A percentile compares a stretch with the other conserved stretches of the same genome.
These are phyloP conservation scores for Thermothelomyces thermophilus DNA, from an alignment of 2,329 filamentous ascomycete species.

Conservation along the genomic window DNA sequence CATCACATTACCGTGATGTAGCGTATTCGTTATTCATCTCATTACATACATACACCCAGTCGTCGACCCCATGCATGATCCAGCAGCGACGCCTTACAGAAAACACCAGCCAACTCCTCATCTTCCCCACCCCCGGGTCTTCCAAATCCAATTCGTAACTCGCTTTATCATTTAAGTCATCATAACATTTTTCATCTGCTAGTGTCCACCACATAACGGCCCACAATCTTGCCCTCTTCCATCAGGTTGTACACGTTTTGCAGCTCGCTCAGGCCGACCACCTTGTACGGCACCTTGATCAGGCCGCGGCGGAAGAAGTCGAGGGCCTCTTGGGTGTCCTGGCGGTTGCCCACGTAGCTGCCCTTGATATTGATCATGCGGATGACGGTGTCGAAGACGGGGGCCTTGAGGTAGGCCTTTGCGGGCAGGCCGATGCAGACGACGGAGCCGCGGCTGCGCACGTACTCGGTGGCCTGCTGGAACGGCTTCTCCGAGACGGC, in stretches of 20 bases:
- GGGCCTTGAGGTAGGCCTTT: conserved; percentile 69
- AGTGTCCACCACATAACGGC: conserved; percentile 73
- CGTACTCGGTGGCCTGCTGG: conserved; percentile 87
- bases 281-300: conserved; percentile 84
- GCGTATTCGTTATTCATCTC: too few relatives aligned
- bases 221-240: conserved; percentile 64
- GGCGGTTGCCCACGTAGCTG: conserved; percentile 87
- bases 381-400: conserved; percentile 83
- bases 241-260: conserved; percentile 73
- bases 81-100: too few relatives aligned
- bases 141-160: too few relatives aligned
- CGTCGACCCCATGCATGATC: too few relatives aligned
- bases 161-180: too few relatives aligned
- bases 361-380: conserved; percentile 90
- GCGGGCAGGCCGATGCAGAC: conserved; percentile 86
- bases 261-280: conserved; percentile 72
- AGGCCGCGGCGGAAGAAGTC: conserved; percentile 82
- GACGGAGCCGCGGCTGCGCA: conserved; percentile 74
- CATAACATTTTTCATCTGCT: conserved; percentile 31
- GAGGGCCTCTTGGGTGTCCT: conserved; percentile 80
- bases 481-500: conserved; percentile 88
- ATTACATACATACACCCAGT: too few relatives aligned
- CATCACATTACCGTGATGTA: too few relatives aligned
- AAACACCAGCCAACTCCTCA: too few relatives aligned
- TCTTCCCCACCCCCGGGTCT: too few relatives aligned